Base-by-base conservation (phyloP, 1,139 yeast genomes). In the Yamadazyma blattariae region DNA sequence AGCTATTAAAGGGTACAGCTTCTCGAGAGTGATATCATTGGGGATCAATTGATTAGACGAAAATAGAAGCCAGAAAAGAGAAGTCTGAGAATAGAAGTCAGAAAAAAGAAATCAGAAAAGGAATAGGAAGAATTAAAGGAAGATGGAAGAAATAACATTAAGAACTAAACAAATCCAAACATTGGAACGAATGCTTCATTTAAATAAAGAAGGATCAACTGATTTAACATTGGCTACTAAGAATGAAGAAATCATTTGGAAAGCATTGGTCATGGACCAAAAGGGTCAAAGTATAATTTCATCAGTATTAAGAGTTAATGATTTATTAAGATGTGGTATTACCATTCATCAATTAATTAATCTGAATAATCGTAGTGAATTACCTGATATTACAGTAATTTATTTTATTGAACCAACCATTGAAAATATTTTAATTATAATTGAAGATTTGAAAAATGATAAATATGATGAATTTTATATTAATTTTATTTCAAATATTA, bases 311-410 rank as follows among this genome's bases (percentile, higher is more conserved):
- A 71, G 97, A 41, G 96, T 92, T 41, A 89, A 88, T 52, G 98
- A 94, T 56, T 68, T 92, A 48, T 71, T 90, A 51, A 78, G 83
- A 41, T 85, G 88, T 51, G 97, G 97, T 5, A 80, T 92, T 38
- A 92, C 98, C 0, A 84, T 89, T 47, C 97, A 92, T 57, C 72
- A 92, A 42, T 62, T 84, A 39, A 77, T 90, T 37, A 70, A 71
- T 39, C 19, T 17, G 19, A 69, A 86, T 33, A 77, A 76, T 38
- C 68, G 98, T 44, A 77, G 90, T 17, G 76, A 92, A 2, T 71
- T 92, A 36, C 88, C 95, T 1, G 98, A 92, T 51, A 97, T 90
- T 7, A 96, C 97, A 1, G 98, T 81, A 3, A 79, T 94, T 32
- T 92, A 94, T 61, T 90, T 94, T 50, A 81, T 92, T 30, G 85